Evolutionary conservation across 2,329 filamentous ascomycete species (phyloP).

Genomic region (Neonectria punicea): DNA sequence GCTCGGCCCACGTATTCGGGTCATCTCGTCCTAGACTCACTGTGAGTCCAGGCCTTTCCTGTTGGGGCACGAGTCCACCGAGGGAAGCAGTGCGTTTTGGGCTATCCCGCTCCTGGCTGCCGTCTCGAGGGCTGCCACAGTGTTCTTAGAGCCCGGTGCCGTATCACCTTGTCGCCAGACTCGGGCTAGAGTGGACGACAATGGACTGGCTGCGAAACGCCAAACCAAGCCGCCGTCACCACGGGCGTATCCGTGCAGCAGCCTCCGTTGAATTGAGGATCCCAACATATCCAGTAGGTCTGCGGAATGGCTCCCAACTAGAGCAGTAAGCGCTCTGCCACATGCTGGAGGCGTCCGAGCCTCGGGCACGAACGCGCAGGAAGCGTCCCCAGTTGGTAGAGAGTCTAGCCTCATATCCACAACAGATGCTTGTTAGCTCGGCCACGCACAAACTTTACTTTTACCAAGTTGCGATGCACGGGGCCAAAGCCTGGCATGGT

Average conservation of each 20-base stretch:
- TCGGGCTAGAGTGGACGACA: conserved; percentile 6
- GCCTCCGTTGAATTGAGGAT: not conserved
- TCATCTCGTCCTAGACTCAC: not conserved
- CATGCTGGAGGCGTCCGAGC: conserved; percentile 6
- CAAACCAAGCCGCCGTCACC: not conserved
- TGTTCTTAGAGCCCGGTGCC: not conserved
- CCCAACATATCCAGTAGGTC: not conserved
- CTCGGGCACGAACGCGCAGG: not conserved
- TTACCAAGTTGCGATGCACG: not conserved
- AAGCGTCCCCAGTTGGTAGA: not conserved
- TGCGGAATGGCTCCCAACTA: not conserved
- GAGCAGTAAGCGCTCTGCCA: not conserved
- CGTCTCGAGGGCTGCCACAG: not conserved
- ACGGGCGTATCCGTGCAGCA: not conserved
- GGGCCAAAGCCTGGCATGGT: not conserved
- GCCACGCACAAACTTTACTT: conserved; percentile 12
- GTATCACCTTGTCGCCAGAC: conserved; percentile 8
- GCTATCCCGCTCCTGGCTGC: not conserved
- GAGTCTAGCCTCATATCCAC: conserved; percentile 5
- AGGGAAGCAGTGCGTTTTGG: not conserved
- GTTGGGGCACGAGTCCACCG: not conserved
- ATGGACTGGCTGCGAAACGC: not conserved
- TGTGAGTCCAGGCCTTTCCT: not conserved
- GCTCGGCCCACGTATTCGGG: not conserved
- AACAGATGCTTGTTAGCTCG: conserved; percentile 1